Conservation (phyloP, 106 monocot species). For the Dendrobium huoshanense region DNA sequence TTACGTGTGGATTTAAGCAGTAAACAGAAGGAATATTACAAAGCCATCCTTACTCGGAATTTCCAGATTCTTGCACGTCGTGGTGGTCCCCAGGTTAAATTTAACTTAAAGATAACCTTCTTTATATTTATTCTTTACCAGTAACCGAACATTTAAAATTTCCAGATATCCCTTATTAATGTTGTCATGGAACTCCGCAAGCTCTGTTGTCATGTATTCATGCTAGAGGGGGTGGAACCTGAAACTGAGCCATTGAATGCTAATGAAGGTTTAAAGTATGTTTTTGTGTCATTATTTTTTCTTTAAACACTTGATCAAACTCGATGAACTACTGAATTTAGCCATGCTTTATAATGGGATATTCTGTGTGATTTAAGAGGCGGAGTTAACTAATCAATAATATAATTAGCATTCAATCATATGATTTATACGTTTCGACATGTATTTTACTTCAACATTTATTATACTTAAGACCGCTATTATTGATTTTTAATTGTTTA, state of each 20-base stretch:
- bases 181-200: conserved; percentile 99
- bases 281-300: conserved; percentile 3
- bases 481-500: not conserved
- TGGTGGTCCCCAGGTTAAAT: conserved; percentile 80
- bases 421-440: not conserved
- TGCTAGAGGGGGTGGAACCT: conserved; percentile 95
- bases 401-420: not conserved
- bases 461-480: not conserved
- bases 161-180: conserved; percentile 95
- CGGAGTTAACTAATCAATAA: too few relatives aligned
- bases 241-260: conserved; percentile 53
- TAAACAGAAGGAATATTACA: conserved; percentile 98
- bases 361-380: not conserved
- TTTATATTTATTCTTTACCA: conserved; percentile 1
- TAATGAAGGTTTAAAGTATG: conserved; percentile 82
- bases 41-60: conserved; percentile 96
- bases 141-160: conserved; percentile 12
- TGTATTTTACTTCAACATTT: not conserved
- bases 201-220: conserved; percentile 95
- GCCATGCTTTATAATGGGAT: not conserved
- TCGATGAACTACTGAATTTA: not conserved
- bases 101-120: not conserved
- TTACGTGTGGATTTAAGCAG: conserved; percentile 84
- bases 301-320: not conserved
- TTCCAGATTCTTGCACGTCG: conserved; percentile 87